Base-by-base conservation (phyloP, 2,329 filamentous ascomycete species). In the Colletotrichum australisinense region DNA sequence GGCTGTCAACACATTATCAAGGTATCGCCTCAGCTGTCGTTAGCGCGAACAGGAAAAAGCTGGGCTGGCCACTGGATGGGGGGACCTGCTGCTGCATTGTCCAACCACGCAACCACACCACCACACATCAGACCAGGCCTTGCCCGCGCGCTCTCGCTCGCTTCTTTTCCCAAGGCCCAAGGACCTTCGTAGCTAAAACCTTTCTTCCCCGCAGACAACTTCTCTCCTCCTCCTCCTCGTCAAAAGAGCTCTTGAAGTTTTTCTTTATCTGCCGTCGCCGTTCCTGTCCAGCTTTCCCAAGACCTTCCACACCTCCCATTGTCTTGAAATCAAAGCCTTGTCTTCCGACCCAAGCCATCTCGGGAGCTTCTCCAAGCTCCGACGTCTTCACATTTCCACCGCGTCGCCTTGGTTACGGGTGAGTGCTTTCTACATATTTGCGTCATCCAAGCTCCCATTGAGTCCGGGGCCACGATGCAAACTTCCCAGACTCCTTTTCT, bases 151-250 rank as follows among this genome's bases (percentile, higher is more conserved):
- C 46, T 52, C 46, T 52, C 60, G 53, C 55, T 38, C 52, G 26
- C 55, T 49, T 53, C 53, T 70, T 35, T 58, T 42, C 38, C 16
- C 16, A 42, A 42, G 38, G 38, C 46, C 62, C 72, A 63, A 57
- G 62, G 32, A 62, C 32, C 42, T 56, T 22, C 62, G 57, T 67
- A 74, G 63, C 72, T 74, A 74, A 74, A 74, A 74, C 72, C 72
- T 74, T 63, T 35, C 68, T 72, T 72, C 72, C 72, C 72, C 72
- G 68, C 72, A 72, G 67, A 63, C 72, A 67, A 46, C 49, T 38
- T 49, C 42, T 49, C 42, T 49, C 42, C 38, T 42, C 63, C 38
- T 42, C 63, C 68, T 72, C 35, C 28, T 60, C 63, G 38, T 19
- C 53, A 35, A 19, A 64, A 64, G 32, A 72, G 57, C 57, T 67